Conservation (phyloP, 352 stramenopile genomes). For the Globisporangium splendens region DNA sequence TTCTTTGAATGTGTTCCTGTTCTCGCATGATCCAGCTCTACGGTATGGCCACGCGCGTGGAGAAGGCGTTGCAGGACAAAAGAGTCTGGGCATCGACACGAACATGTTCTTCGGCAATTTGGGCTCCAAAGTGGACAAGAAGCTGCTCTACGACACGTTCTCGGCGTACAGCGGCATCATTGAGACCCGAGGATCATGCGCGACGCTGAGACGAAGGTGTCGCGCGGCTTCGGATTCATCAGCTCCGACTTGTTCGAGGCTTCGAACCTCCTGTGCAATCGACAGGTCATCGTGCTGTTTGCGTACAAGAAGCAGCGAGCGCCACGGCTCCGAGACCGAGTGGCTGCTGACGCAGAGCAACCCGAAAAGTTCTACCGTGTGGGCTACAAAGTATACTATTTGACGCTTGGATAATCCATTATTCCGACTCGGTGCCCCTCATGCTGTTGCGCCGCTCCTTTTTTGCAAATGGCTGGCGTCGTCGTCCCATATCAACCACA, state of each 20-base stretch:
- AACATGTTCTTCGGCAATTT: slow-evolving; percentile 99
- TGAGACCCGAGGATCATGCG: slow-evolving; percentile 94
- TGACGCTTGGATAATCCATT: too few relatives aligned
- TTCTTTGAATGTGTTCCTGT: too few relatives aligned
- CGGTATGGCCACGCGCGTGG: slow-evolving; percentile 93
- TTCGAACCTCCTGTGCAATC: slow-evolving; percentile 95
- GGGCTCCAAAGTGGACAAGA: slow-evolving; percentile 97
- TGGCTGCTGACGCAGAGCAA: slow-evolving; percentile 81
- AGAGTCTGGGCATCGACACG: slow-evolving; percentile 96
- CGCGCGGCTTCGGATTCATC: slow-evolving; percentile 97
- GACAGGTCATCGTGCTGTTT: slow-evolving; percentile 98
- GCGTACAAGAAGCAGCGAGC: slow-evolving; percentile 97
- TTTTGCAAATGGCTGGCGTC: too few relatives aligned
- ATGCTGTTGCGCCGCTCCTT: too few relatives aligned
- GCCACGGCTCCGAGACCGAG: slow-evolving; percentile 90
- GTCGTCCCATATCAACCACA: too few relatives aligned
- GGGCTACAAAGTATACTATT: too few relatives aligned
- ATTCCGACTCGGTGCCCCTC: too few relatives aligned
- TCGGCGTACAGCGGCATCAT: slow-evolving; percentile 97
- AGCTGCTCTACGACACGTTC: slow-evolving; percentile 99
- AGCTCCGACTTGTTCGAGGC: slow-evolving; percentile 98
- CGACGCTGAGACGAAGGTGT: slow-evolving; percentile 90
- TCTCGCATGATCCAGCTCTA: slow-evolving; percentile 99
- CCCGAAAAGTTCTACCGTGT: too few relatives aligned
- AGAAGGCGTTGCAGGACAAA: slow-evolving; percentile 96